phyloP scores from a whole-genome alignment of 371 early-diverging fungal species.

The Mortierella sp. region DNA sequence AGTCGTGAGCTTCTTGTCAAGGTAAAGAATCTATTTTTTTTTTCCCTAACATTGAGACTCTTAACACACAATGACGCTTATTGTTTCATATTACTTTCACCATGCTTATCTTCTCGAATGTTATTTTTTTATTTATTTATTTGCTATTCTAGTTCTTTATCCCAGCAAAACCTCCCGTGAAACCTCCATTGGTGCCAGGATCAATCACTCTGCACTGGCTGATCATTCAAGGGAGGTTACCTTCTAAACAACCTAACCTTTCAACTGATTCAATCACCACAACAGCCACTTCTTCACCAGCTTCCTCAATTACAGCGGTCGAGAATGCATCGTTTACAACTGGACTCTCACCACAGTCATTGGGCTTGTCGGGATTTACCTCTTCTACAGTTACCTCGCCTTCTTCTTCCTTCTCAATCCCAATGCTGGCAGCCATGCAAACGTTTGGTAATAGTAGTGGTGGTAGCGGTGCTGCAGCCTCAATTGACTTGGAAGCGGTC shows the following conservation, averaged over 20 bases:
- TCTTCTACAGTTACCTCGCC: too few species aligned
- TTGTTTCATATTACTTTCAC: too few species aligned
- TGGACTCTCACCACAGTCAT: neutral
- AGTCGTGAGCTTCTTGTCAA: conserved; percentile 31
- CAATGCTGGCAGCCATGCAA: neutral
- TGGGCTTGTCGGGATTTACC: neutral
- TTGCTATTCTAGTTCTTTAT: conserved; percentile 38
- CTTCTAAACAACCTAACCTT: neutral
- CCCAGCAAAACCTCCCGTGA: conserved; percentile 29
- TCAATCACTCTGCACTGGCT: conserved; percentile 31
- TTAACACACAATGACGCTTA: too few species aligned
- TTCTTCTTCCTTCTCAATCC: neutral
- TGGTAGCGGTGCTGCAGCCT: neutral
- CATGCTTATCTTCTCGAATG: neutral
- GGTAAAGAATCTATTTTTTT: conserved; percentile 9
- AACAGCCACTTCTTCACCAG: neutral
- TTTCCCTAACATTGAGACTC: too few species aligned
- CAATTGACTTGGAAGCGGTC: conserved; percentile 44
- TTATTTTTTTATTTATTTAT: conserved; percentile 1
- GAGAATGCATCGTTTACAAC: neutral
- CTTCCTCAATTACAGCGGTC: neutral
- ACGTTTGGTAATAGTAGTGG: neutral
- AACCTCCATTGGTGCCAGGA: neutral
- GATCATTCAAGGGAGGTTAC: conserved; percentile 23
- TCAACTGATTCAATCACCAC: neutral